phyloP scores from a whole-genome alignment of 192 early-diverging fungal genomes.

The Coemansia javaensis region DNA sequence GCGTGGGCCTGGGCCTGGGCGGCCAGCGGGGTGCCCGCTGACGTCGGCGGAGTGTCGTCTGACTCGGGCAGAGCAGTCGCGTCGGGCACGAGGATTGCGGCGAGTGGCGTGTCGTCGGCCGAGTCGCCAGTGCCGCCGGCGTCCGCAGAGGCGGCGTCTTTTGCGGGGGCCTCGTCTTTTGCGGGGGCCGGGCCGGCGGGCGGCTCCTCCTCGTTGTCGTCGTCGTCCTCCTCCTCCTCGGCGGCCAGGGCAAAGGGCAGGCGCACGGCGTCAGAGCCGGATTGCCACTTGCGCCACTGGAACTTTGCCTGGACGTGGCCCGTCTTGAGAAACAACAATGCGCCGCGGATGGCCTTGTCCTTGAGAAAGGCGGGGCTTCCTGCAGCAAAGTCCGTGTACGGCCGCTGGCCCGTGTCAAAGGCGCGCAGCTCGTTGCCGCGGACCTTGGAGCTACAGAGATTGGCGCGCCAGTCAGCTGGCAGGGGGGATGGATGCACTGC shows the following conservation, averaged over 20 bases:
- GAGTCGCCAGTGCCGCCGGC: no score
- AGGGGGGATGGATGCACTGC: no score
- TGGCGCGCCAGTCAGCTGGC: no score
- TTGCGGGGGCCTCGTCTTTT: no score
- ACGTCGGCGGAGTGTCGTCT: no score
- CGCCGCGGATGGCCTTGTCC: conserved; percentile 39
- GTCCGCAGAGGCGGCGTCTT: no score
- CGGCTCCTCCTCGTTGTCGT: background rate
- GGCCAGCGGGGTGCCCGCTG: background rate
- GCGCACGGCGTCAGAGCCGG: conserved; percentile 31
- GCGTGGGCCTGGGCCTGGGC: no score
- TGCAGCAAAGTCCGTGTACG: conserved; percentile 42
- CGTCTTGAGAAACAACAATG: conserved; percentile 31
- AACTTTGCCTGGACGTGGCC: conserved; percentile 39
- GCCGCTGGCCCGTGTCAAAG: conserved; percentile 32
- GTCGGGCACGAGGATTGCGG: no score
- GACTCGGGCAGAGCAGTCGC: no score
- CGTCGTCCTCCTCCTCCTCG: conserved; percentile 1
- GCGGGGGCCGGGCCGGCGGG: background rate
- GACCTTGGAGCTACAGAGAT: conserved; percentile 30
- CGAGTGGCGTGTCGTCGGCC: no score
- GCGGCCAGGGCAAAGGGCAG: conserved; percentile 28
- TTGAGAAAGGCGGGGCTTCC: conserved; percentile 22
- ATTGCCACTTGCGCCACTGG: conserved; percentile 43
- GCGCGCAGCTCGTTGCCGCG: conserved; percentile 35